Conservation (phyloP, 2,329 filamentous ascomycete species). For the Dactylellina leptospora region DNA sequence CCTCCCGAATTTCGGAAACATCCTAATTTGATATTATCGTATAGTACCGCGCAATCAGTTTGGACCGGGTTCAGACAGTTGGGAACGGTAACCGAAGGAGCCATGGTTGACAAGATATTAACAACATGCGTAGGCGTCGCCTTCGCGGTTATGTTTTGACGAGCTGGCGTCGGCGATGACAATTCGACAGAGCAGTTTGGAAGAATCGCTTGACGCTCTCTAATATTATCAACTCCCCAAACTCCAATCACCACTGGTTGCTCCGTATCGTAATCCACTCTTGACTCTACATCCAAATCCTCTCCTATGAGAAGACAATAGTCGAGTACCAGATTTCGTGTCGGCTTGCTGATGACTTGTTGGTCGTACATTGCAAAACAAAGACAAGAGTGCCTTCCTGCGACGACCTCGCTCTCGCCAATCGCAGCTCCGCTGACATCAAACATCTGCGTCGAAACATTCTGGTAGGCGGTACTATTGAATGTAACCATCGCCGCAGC, state of each 20-base stretch:
- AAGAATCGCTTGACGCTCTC: not conserved
- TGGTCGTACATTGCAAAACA: not conserved
- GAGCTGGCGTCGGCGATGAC: not conserved
- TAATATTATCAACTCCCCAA: not conserved
- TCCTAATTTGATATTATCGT: slow-evolving; percentile 5
- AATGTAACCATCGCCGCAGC: not conserved
- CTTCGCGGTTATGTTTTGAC: not conserved
- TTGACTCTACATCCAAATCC: not conserved
- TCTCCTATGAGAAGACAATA: not conserved
- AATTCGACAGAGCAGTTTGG: not conserved
- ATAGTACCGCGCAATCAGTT: not conserved
- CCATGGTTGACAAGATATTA: not conserved
- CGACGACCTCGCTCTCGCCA: not conserved
- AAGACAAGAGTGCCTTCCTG: slow-evolving; percentile 2
- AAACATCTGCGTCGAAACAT: not conserved
- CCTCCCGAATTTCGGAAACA: not conserved
- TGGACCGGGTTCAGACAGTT: not conserved
- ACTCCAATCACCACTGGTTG: not conserved
- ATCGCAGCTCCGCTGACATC: not conserved
- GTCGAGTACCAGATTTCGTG: too few species aligned
- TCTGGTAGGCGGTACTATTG: not conserved
- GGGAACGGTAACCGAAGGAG: not conserved
- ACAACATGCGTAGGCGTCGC: not conserved
- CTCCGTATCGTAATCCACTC: not conserved
- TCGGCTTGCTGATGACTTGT: not conserved